These are phyloP conservation scores for Rhododendron williamsianum DNA, from an alignment of 148 eudicot genomes.

Conservation along the genomic window DNA sequence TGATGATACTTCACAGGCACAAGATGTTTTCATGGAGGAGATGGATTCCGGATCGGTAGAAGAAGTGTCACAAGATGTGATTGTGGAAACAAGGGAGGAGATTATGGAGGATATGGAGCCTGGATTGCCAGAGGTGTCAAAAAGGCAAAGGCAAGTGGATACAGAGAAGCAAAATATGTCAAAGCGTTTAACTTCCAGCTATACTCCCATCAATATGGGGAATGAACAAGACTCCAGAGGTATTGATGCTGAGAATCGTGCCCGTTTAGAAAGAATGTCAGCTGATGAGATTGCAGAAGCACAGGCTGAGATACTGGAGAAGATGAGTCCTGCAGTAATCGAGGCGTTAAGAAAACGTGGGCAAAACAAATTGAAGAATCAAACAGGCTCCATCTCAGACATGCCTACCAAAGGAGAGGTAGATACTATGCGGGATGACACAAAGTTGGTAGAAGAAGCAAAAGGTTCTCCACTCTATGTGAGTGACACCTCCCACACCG, in stretches of 20 bases:
- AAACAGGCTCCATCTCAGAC: slow-evolving; percentile 22
- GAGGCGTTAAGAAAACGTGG: slow-evolving; percentile 52
- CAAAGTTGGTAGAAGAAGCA: slow-evolving; percentile 6
- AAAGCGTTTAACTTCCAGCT: background rate
- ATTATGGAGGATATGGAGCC: slow-evolving; percentile 13
- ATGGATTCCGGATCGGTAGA: slow-evolving; percentile 8
- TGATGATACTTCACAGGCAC: slow-evolving; percentile 11
- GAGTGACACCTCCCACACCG: slow-evolving; percentile 17
- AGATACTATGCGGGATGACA: slow-evolving; percentile 24
- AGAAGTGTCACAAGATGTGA: slow-evolving; percentile 7
- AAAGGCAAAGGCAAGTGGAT: slow-evolving; percentile 10
- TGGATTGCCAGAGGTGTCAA: background rate
- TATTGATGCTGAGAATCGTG: slow-evolving; percentile 84
- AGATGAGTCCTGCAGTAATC: slow-evolving; percentile 58
- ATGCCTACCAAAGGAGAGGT: slow-evolving; percentile 20
- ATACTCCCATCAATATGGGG: slow-evolving; percentile 9
- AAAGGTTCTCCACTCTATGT: slow-evolving; percentile 18
- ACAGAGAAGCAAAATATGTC: slow-evolving; percentile 4
- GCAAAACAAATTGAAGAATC: slow-evolving; percentile 39
- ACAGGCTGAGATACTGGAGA: slow-evolving; percentile 59
- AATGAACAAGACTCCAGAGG: slow-evolving; percentile 26
- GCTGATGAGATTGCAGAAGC: slow-evolving; percentile 87
- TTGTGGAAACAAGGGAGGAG: slow-evolving; percentile 6
- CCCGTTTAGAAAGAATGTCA: slow-evolving; percentile 60
- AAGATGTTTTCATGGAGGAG: slow-evolving; percentile 16